Evolutionary conservation across 2,329 filamentous ascomycete species (phyloP).

Genomic region (Colletotrichum salicis): DNA sequence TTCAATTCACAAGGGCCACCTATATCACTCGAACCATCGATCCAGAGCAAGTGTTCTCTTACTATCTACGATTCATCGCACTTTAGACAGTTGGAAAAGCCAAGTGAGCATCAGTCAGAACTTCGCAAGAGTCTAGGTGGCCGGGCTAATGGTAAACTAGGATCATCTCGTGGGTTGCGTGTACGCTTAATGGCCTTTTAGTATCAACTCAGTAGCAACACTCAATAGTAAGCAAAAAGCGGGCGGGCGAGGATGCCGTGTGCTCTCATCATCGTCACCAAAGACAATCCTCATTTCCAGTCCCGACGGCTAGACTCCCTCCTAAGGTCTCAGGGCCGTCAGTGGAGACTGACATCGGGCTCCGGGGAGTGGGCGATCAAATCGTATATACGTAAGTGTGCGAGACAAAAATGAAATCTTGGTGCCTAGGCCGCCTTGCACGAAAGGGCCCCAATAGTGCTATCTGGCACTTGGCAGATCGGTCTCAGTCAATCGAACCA

Average conservation of each 20-base stretch:
- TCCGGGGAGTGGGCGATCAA: neutral
- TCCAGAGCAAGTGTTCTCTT: too few species aligned
- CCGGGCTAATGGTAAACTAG: neutral
- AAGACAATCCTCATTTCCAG: neutral
- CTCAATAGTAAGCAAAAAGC: neutral
- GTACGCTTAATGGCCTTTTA: too few species aligned
- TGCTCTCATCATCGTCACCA: neutral
- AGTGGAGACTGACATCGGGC: neutral
- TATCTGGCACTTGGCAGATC: neutral
- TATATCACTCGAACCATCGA: too few species aligned
- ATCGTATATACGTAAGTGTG: neutral
- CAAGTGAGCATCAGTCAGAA: too few species aligned
- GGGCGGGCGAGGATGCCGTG: too few species aligned
- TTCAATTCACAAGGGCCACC: too few species aligned
- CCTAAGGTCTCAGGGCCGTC: neutral
- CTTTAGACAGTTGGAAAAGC: too few species aligned
- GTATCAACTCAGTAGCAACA: neutral
- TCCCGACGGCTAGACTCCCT: too few species aligned
- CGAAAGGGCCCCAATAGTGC: neutral
- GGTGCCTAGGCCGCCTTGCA: neutral
- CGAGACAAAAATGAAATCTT: neutral
- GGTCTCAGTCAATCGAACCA: neutral
- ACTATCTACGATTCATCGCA: too few species aligned
- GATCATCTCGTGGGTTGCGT: too few species aligned
- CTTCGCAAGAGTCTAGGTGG: too few species aligned